Percentiles rank a stretch among this genome's conserved stretches.
phyloP scores from a whole-genome alignment of 73 alveolate genomes.

The Durusdinium trenchii region DNA sequence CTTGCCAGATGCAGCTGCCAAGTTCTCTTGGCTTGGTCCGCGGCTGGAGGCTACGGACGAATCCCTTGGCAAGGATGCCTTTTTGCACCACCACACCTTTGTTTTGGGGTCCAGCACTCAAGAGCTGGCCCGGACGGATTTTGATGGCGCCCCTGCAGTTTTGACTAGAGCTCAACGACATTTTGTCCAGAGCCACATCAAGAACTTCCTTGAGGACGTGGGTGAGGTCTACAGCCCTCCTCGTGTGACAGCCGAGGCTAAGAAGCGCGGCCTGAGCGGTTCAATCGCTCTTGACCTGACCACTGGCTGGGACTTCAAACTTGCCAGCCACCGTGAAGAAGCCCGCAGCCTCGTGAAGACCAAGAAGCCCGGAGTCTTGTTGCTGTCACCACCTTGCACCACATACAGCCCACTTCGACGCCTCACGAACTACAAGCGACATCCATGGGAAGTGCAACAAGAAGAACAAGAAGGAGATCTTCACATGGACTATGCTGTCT shows the following conservation, averaged over 20 bases:
- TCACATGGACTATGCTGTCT: neutral
- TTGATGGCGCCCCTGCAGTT: neutral
- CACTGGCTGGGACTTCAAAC: neutral
- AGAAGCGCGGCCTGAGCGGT: neutral
- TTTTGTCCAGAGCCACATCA: neutral
- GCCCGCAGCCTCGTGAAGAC: neutral
- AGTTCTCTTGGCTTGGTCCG: neutral
- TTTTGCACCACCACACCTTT: neutral
- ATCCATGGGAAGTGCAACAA: neutral
- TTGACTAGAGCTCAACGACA: neutral
- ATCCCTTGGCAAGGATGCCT: neutral
- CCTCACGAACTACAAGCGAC: neutral
- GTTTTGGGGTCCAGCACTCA: neutral
- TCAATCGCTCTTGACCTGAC: constrained; percentile 7
- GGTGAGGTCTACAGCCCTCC: constrained; percentile 15
- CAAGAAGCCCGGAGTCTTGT: neutral
- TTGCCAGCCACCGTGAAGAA: neutral
- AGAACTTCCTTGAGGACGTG: neutral
- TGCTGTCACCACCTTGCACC: neutral
- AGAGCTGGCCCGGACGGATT: neutral
- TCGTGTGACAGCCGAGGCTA: neutral
- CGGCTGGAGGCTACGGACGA: neutral
- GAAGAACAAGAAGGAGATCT: neutral
- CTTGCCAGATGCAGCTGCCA: neutral
- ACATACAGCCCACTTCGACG: neutral